Evolutionary conservation across 805 yeast species (phyloP), one percentile per base, ranked within the genome.

Genomic region (Pichia exigua): DNA sequence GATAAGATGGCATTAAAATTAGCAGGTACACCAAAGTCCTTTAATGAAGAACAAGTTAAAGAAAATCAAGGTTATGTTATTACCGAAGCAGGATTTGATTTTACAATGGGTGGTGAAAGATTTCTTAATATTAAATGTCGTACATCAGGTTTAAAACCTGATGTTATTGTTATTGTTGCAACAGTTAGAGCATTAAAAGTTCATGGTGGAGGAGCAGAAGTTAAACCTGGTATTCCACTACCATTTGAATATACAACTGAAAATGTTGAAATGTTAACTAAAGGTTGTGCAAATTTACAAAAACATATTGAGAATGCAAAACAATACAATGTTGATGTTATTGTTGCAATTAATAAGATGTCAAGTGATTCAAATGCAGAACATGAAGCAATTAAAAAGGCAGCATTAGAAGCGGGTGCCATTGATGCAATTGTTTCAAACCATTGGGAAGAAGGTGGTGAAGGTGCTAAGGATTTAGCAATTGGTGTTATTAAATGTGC

Each of bases 61-160:
- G 62, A 61, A 72, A 55, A 81, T 49, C 73, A 75, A 55, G 98
- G 98, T 59, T 92, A 80, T 65, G 98, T 90, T 50, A 88, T 92
- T 55, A 92, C 99, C 47, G 99, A 92, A 70, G 97, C 98, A 41
- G 99, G 99, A 49, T 92, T 92, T 72, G 98, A 92, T 71, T 92
- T 94, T 76, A 92, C 97, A 46, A 92, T 92, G 98, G 99, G 99
- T 59, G 98, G 98, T 61, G 99, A 92, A 75, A 80, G 98, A 64
- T 92, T 92, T 73, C 80, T 92, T 71, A 89, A 92, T 74, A 92
- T 92, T 69, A 92, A 92, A 74, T 90, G 97, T 70, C 83, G 98
- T 67, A 78, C 95, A 20, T 85, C 95, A 41, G 97, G 96, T 5
- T 76, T 87, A 53, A 72, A 76, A 41, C 98, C 98, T 40, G 95